A percentile compares a stretch with the other conserved stretches of the same genome.
Conservation (phyloP, 2,329 filamentous ascomycete genomes). For the Malbranchea cinnamomea region DNA sequence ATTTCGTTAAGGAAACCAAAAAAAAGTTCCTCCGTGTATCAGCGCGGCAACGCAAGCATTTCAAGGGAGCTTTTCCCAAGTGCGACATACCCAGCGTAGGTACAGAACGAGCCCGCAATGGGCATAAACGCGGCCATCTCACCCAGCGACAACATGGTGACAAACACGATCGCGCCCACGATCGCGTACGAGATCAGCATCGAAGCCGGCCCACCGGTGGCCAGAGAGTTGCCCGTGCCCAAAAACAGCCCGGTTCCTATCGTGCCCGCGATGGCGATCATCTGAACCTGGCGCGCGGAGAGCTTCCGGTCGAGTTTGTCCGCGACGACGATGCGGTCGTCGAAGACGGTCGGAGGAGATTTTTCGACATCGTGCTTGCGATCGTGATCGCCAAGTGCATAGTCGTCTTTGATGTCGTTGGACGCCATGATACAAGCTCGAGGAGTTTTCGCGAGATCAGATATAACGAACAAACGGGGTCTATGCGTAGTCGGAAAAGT, state of each 20-base stretch:
- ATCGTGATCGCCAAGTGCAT: constrained; percentile 2
- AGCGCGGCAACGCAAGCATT: not conserved
- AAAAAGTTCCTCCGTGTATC: not conserved
- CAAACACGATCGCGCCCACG: constrained; percentile 42
- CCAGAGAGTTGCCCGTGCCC: constrained; percentile 45
- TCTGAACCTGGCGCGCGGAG: constrained; percentile 49
- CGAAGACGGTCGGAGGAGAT: constrained; percentile 1
- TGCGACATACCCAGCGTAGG: constrained; percentile 35
- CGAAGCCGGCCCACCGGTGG: constrained; percentile 45
- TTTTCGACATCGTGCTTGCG: constrained; percentile 9
- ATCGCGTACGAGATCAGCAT: constrained; percentile 44
- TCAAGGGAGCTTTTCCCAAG: not conserved
- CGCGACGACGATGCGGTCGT: constrained; percentile 14
- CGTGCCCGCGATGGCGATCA: constrained; percentile 42
- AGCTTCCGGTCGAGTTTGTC: constrained; percentile 41
- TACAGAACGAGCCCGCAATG: constrained; percentile 40
- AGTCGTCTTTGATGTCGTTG: not conserved
- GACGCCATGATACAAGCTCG: not conserved
- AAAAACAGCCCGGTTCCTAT: constrained; percentile 45
- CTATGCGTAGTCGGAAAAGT: too few relatives aligned
- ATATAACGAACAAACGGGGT: too few relatives aligned
- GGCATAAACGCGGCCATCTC: constrained; percentile 47
- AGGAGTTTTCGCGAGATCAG: too few relatives aligned
- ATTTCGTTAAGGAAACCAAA: not conserved
- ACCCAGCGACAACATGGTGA: constrained; percentile 44